Conservation (phyloP, 75 land plant species). For the Cunninghamia lanceolata region DNA sequence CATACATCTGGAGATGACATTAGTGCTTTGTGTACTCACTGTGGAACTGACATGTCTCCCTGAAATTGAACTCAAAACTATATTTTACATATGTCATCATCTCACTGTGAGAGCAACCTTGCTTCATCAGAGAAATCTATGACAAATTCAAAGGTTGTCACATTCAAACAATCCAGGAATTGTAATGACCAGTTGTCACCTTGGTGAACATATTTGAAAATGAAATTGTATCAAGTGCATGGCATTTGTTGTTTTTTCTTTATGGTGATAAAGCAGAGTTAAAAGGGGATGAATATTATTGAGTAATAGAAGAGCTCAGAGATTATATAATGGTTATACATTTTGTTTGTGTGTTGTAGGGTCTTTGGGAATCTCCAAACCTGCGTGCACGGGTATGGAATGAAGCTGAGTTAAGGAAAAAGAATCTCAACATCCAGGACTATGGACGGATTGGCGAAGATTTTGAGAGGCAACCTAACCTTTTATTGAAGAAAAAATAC, state of each 20-base stretch:
- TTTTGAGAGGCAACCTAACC: not conserved
- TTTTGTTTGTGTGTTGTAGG: constrained; percentile 5
- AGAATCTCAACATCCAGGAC: not conserved
- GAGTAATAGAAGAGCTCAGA: not conserved
- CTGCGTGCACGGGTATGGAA: constrained; percentile 9
- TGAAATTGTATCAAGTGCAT: not conserved
- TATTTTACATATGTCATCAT: not conserved
- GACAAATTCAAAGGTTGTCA: not conserved
- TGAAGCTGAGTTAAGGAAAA: not conserved
- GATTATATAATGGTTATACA: not conserved
- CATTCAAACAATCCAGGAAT: not conserved
- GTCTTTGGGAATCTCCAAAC: constrained; percentile 13
- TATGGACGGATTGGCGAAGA: not conserved
- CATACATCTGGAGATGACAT: not conserved
- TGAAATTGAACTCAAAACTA: not conserved
- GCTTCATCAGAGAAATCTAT: not conserved
- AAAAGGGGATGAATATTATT: not conserved
- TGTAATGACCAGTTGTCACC: not conserved
- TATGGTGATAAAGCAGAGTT: not conserved
- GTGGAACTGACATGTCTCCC: not conserved
- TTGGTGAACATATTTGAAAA: not conserved
- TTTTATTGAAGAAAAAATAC: not conserved
- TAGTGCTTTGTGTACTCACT: not conserved
- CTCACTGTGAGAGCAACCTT: not conserved
- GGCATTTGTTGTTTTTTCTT: not conserved